Percentiles rank a stretch among this genome's conserved stretches.
phyloP scores from a whole-genome alignment of 345 rosid genomes.

The Toxicodendron radicans region DNA sequence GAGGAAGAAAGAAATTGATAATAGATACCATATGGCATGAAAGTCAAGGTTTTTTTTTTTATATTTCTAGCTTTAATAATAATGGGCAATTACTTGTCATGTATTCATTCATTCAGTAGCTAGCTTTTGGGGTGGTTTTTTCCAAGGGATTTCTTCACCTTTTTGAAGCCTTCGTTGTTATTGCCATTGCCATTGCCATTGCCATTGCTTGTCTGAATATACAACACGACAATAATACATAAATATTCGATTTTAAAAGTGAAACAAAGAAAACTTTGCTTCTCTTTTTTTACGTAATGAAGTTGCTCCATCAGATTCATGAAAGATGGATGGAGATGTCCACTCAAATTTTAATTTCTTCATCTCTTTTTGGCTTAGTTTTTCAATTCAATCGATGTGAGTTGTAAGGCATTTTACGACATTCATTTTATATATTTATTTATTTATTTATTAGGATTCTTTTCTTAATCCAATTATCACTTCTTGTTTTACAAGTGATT shows the following conservation, averaged over 20 bases:
- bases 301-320: background rate
- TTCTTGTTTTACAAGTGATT: conserved; percentile 13
- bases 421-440: too few species aligned
- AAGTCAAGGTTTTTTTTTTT: conserved; percentile 18
- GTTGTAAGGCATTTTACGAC: conserved; percentile 17
- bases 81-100: too few species aligned
- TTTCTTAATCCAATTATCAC: conserved; percentile 2
- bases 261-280: background rate
- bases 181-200: too few species aligned
- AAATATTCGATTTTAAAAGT: too few species aligned
- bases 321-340: background rate
- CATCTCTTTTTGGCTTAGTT: background rate
- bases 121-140: too few species aligned
- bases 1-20: background rate
- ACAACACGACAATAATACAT: too few species aligned
- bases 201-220: too few species aligned
- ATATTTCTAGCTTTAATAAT: too few species aligned
- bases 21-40: conserved; percentile 15
- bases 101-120: too few species aligned
- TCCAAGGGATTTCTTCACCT: too few species aligned
- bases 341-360: background rate
- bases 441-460: background rate
- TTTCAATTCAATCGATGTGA: background rate
- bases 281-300: conserved; percentile 10
- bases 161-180: too few species aligned